Percentiles rank a stretch among this genome's conserved stretches.
Conservation (phyloP, 2,329 filamentous ascomycete genomes). For the Zalaria obscura region DNA sequence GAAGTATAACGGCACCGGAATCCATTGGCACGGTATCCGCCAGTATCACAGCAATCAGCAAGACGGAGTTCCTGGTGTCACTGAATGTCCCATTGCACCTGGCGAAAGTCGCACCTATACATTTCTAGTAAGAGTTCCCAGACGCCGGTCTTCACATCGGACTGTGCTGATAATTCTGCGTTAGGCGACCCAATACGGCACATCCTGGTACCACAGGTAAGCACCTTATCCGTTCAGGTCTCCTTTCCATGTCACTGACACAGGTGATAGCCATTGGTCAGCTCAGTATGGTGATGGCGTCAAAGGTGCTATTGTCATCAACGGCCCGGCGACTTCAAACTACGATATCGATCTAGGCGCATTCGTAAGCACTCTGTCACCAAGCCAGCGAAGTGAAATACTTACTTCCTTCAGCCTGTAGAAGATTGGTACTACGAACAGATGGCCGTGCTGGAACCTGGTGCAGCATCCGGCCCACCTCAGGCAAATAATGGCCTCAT, state of each 20-base stretch:
- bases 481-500: constrained; percentile 19
- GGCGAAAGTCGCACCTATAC: constrained; percentile 30
- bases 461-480: constrained; percentile 10
- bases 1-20: constrained; percentile 41
- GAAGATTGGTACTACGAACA: constrained; percentile 6
- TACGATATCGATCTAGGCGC: constrained; percentile 25
- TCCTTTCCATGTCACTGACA: constrained; percentile 22
- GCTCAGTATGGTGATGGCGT: constrained; percentile 19
- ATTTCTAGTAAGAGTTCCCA: constrained; percentile 9
- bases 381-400: background rate
- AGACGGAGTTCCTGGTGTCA: constrained; percentile 44
- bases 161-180: too few species aligned
- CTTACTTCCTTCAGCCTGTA: background rate
- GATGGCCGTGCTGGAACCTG: background rate
- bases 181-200: constrained; percentile 1
- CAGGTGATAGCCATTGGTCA: constrained; percentile 17
- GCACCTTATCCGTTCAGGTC: background rate
- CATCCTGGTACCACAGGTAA: constrained; percentile 22
- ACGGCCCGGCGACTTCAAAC: constrained; percentile 21
- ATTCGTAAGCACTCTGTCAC: background rate
- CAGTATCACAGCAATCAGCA: constrained; percentile 41
- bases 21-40: constrained; percentile 48
- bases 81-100: constrained; percentile 55
- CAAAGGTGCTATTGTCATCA: constrained; percentile 23
- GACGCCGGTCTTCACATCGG: too few species aligned